Base-by-base conservation (phyloP, 2,329 filamentous ascomycete species). In the Elsinoe ampelina region DNA sequence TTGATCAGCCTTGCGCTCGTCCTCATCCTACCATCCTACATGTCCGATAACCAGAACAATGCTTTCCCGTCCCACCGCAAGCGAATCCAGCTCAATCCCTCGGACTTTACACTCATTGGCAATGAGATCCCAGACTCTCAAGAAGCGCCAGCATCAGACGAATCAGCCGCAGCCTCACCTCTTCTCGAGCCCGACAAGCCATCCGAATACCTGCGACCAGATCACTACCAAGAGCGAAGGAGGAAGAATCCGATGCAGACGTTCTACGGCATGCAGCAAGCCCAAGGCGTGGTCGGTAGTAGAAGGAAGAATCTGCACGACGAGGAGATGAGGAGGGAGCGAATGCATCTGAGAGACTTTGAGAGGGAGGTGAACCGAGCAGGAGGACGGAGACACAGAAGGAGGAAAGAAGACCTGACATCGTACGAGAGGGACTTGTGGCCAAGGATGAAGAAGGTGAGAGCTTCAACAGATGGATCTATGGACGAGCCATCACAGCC, bases 101-200 rank as follows among this genome's bases (percentile, higher is more conserved):
- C 61, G 8, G 65, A 66, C 48, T 71, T 68, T 57, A 68, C 68
- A 1, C 65, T 71, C 65, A 59, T 71, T 13, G 67, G 66, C 2
- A 62, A 68, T 11, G 68, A 69, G 57, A 58, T 69, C 12, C 68
- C 68, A 7, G 63, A 65, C 1, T 64, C 60, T 41, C 64, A 68
- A 6, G 62, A 65, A 26, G 58, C 58, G 3, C 61, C 60, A 41
- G 12, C 15, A 5, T 38, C 50, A 20, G 50, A 54, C 15, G 12
- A 13, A n/a, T 54, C 50, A 30, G 38, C 50, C 3, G 32, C 50
- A 5, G 10, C 15, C 20, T 38, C 32, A 22, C 20, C 50, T n/a
- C 13, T 17, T 13, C 15, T 30, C 11, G 34, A 51, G 12, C 34
- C 12, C 26, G n/a, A 20, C 17, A 34, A 30, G 15, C 15, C 50